These are phyloP conservation scores for Pilasporangium apinafurcum DNA, from an alignment of 352 stramenopile species.

Conservation along the genomic window DNA sequence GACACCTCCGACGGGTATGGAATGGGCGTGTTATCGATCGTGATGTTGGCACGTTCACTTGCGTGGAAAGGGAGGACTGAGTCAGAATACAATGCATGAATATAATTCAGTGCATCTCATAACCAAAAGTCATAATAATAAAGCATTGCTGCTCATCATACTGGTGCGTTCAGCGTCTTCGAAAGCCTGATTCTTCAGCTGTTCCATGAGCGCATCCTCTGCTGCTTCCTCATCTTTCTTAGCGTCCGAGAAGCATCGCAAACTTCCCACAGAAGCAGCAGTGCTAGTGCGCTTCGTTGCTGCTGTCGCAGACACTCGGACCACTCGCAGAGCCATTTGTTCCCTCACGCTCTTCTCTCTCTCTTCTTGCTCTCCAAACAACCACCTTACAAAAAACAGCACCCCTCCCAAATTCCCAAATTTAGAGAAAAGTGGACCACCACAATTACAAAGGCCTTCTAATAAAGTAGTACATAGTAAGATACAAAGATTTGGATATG, in stretches of 20 bases:
- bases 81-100: neutral
- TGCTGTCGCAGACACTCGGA: slow-evolving; percentile 23
- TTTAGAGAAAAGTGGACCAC: no score
- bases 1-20: slow-evolving; percentile 54
- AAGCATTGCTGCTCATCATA: slow-evolving; percentile 18
- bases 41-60: slow-evolving; percentile 30
- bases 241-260: slow-evolving; percentile 42
- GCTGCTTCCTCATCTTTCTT: slow-evolving; percentile 35
- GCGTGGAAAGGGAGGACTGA: slow-evolving; percentile 69
- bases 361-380: no score
- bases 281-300: slow-evolving; percentile 10
- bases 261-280: slow-evolving; percentile 4
- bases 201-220: slow-evolving; percentile 41
- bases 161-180: slow-evolving; percentile 45
- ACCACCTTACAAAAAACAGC: no score
- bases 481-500: no score
- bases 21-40: slow-evolving; percentile 45
- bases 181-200: slow-evolving; percentile 31
- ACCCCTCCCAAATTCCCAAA: no score
- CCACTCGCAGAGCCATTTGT: slow-evolving; percentile 34
- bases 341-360: neutral
- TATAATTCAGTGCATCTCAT: neutral
- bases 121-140: neutral
- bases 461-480: no score
- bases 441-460: no score